Base-by-base conservation (phyloP, 2,329 filamentous ascomycete genomes). In the Fusarium praegraminearum region DNA sequence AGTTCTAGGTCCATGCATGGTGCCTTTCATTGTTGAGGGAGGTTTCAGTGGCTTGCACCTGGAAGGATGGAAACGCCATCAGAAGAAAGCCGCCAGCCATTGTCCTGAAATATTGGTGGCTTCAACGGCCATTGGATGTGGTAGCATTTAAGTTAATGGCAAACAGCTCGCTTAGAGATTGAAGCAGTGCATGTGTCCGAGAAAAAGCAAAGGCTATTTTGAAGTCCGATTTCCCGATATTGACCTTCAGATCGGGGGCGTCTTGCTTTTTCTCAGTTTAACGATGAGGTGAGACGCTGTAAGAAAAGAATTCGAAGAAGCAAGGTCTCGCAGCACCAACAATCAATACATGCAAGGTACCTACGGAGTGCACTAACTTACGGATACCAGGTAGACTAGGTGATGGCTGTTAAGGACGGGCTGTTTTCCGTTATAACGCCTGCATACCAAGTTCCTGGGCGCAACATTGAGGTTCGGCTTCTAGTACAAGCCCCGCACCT, bases 401-500 rank as follows among this genome's bases (percentile, higher is more conserved):
- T 22, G 3, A 35, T 18, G 33, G 16, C 33, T 69, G 61, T 38
- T 38, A 38, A 22, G n/a, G 36, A 38, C n/a, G n/a, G 38, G 22
- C 22, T 43, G 22, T 43, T 24, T n/a, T 40, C 18, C 36, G 36
- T 40, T 40, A 20, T 58, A 70, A 66, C 57, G 35, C 35, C 47
- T 65, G 44, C 28, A 41, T 67, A 45, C 35, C 30, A 53, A 56
- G 26, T 30, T 56, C 58, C 61, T 56, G 61, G 61, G 62, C 68
- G 55, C 58, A 67, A 61, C 45, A 60, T 64, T 73, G 62, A 60
- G 70, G 72, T 73, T 67, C 51, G 70, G 72, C 71, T 67, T 46
- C 56, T 64, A 52, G 41, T 55, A 50, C 26, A 38, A 46, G 60
- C 64, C 65, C 64, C 61, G 51, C 68, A 69, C 57, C 44, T 20